Base-by-base conservation (phyloP, 2,329 filamentous ascomycete species). In the Xylariomycetidae sp. region DNA sequence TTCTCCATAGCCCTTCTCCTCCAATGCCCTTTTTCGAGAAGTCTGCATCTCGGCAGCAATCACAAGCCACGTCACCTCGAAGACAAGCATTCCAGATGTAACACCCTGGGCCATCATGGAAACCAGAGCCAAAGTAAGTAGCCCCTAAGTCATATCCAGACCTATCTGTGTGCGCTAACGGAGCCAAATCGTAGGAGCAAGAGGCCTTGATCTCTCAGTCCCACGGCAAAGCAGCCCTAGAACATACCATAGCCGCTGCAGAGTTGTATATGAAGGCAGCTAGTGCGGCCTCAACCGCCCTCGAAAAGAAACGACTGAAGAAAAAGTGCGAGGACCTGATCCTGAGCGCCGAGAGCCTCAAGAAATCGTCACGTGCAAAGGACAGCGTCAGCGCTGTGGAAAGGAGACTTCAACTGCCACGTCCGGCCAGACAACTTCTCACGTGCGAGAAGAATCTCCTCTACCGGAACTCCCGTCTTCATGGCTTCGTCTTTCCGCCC, bases 181-280 rank as follows among this genome's bases (percentile, higher is more conserved):
- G 8, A 23, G n/a, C 20, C 8, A 23, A 23, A n/a, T 23, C n/a
- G n/a, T 23, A 80, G 75, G 69, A 66, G 59, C 67, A 66, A 42
- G 76, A 79, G 57, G 62, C 59, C 17, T 36, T 54, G 27, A 40
- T 40, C 34, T 47, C 38, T 62, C 62, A 49, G 62, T 82, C 48
- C 58, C 66, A 39, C 54, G 74, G 69, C 30, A 72, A 75, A 45
- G 78, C 80, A 47, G 88, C 87, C 27, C 70, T 96, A 35, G 67
- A 80, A 32, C 74, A 85, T 56, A 82, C 87, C 31, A 87, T 95
- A 52, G 67, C 72, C 44, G 85, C 85, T 4, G 84, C 81, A 15
- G 88, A 96, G 56, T 66, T 84, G 31, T 89, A 92, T 48, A 86
- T 96, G 79, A 76, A 77, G 51, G 86, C 86, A 3, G 66, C 86